A percentile compares a stretch with the other conserved stretches of the same genome.
phyloP scores from a whole-genome alignment of 257 asterid genomes.

The Fraxinus americana region DNA sequence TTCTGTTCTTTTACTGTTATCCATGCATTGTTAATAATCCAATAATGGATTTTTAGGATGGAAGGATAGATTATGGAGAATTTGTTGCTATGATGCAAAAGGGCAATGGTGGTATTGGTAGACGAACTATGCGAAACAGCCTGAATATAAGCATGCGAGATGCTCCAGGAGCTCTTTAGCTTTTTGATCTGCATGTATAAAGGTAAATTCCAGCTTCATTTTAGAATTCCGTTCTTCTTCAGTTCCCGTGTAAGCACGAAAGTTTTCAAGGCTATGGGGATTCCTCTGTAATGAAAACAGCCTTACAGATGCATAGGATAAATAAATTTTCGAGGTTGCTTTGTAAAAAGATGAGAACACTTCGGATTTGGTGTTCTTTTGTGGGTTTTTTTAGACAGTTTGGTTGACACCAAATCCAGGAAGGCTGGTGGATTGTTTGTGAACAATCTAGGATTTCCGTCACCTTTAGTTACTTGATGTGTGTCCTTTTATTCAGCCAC shows the following conservation, averaged over 20 bases:
- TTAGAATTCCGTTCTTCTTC: not conserved
- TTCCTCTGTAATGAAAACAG: not conserved
- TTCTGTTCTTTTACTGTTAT: constrained; percentile 12
- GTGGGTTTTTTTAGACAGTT: not conserved
- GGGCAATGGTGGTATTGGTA: constrained; percentile 59
- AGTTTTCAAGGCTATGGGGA: not conserved
- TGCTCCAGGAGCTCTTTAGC: constrained; percentile 44
- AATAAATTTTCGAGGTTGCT: not conserved
- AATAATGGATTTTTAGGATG: constrained; percentile 41
- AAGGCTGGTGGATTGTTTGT: too few species aligned
- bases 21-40: constrained; percentile 21
- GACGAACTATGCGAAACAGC: constrained; percentile 70
- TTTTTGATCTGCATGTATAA: constrained; percentile 17
- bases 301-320: not conserved
- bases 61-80: constrained; percentile 63
- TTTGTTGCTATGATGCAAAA: constrained; percentile 71
- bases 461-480: too few species aligned
- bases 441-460: too few species aligned
- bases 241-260: not conserved
- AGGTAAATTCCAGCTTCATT: constrained; percentile 27
- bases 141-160: constrained; percentile 65
- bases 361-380: not conserved
- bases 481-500: too few species aligned
- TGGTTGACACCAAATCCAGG: not conserved
- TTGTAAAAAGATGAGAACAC: not conserved